Evolutionary conservation across 371 early-diverging fungal genomes (phyloP), one percentile per base, ranked within the genome.

Genomic region (Funneliformis caledonium): DNA sequence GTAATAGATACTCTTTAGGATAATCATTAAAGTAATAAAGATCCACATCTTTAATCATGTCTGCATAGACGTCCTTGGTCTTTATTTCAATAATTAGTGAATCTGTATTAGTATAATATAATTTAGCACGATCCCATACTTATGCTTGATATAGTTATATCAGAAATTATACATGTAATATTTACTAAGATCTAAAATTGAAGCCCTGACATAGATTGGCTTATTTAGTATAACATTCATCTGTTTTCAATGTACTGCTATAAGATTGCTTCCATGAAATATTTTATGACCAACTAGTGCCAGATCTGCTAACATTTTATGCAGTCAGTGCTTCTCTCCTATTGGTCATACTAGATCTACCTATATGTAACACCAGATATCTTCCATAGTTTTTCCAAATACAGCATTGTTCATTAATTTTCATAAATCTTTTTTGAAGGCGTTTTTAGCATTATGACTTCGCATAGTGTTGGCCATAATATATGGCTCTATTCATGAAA

Each of bases 81-180:
- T 59, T 22, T 12, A 77, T 77, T 19, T 59, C 37, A 10, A 77
- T 45, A 4, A 77, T 65, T 7, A 62, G 37, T 14, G 78, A 77
- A 65, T 77, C 65, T 31, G 77, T 77, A 65, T 77, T 65, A 26
- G 78, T 77, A 50, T 77, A 77, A 26, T 45, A 22, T 1, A 77
- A 14, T 22, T 77, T 59, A 3, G 31, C 78, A 1, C 6, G 1
- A 50, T 77, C 45, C 67, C 67, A 65, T 77, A 77, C 50, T 59
- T 33, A 3, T 47, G 0, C 31, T 77, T 77, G 0, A 77, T 45
- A 43, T 78, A 9, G 6, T 68, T 31, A 37, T 78, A 78, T 68
- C 52, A 78, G 33, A 76, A 76, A 43, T 76, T 43, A 33, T 76
- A 76, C 76, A 76, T 76, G 5, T 42, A 76, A 4, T 42, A 78